These are phyloP conservation scores for Trichoderma cornu-damae DNA, from an alignment of 2,329 filamentous ascomycete genomes.

Conservation along the genomic window DNA sequence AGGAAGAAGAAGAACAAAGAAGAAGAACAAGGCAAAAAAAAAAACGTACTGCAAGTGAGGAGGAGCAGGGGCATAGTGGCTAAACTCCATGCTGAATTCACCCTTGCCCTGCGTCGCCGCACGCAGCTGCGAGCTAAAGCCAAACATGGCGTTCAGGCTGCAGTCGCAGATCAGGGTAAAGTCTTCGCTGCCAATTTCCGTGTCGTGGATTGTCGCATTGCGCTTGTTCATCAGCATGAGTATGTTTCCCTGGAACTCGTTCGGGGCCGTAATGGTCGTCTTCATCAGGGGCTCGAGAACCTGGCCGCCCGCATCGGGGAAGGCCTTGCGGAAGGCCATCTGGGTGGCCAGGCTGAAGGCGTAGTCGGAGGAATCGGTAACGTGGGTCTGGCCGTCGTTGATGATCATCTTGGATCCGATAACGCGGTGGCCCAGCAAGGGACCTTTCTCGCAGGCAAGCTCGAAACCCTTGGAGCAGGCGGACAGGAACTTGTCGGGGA, in stretches of 20 bases:
- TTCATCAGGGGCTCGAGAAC: constrained; percentile 98
- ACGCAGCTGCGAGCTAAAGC: constrained; percentile 84
- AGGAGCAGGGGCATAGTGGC: constrained; percentile 84
- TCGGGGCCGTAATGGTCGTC: constrained; percentile 90
- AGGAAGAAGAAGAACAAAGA: constrained; percentile 43
- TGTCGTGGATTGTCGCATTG: constrained; percentile 90
- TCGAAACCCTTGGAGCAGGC: constrained; percentile 96
- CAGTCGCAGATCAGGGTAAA: constrained; percentile 91
- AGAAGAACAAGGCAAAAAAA: background rate
- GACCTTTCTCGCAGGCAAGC: constrained; percentile 74
- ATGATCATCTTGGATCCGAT: constrained; percentile 86
- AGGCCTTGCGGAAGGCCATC: constrained; percentile 94
- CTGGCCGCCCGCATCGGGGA: constrained; percentile 71
- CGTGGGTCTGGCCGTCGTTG: constrained; percentile 94
- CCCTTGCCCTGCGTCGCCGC: constrained; percentile 97
- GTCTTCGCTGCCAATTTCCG: constrained; percentile 87
- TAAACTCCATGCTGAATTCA: constrained; percentile 98
- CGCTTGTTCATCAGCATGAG: constrained; percentile 96
- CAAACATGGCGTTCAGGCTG: constrained; percentile 95
- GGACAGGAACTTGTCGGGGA: constrained; percentile 91
- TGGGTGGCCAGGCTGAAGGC: constrained; percentile 92
- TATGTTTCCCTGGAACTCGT: constrained; percentile 95
- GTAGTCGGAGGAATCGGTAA: constrained; percentile 96
- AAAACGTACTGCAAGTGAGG: constrained; percentile 86
- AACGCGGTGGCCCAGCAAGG: constrained; percentile 86